phyloP scores from a whole-genome alignment of 768 basidiomycete species.

The Leccinellum albellum region DNA sequence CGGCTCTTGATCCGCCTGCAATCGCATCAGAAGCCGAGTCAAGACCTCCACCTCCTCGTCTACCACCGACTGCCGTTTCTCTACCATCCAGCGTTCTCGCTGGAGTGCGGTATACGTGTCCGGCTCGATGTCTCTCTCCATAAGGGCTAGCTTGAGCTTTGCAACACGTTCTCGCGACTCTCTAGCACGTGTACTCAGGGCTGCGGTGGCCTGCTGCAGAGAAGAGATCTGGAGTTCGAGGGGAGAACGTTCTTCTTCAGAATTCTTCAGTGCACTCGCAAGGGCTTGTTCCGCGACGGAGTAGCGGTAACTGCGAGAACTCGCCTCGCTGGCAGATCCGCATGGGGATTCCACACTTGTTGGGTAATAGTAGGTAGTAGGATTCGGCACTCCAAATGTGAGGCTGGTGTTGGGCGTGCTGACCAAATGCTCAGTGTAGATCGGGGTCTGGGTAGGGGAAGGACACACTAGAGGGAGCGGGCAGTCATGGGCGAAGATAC shows the following conservation, averaged over 20 bases:
- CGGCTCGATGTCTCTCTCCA: conserved; percentile 38
- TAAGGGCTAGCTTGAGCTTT: conserved; percentile 37
- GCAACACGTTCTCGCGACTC: conserved; percentile 43
- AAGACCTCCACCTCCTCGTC: conserved; percentile 36
- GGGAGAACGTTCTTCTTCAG: conserved; percentile 33
- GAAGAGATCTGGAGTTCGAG: conserved; percentile 46
- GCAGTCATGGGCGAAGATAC: conserved; percentile 2
- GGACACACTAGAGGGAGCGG: conserved; percentile 18
- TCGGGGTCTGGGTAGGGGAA: conserved; percentile 6
- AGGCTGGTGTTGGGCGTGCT: conserved; percentile 22
- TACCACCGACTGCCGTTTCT: conserved; percentile 38
- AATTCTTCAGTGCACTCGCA: conserved; percentile 32
- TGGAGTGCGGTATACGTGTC: conserved; percentile 36
- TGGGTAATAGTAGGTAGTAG: conserved; percentile 4
- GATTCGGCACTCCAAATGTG: conserved; percentile 18
- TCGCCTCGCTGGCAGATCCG: conserved; percentile 27
- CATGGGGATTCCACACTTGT: conserved; percentile 16
- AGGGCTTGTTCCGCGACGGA: conserved; percentile 43
- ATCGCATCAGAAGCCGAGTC: conserved; percentile 33
- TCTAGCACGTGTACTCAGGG: conserved; percentile 41
- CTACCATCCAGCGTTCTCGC: conserved; percentile 50
- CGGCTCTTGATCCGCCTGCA: conserved; percentile 27
- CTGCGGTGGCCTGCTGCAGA: conserved; percentile 41
- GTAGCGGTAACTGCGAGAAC: conserved; percentile 40
- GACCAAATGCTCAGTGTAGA: conserved; percentile 14